Conservation (phyloP, 139 green algal species). For the Coccomyxa sp. region DNA sequence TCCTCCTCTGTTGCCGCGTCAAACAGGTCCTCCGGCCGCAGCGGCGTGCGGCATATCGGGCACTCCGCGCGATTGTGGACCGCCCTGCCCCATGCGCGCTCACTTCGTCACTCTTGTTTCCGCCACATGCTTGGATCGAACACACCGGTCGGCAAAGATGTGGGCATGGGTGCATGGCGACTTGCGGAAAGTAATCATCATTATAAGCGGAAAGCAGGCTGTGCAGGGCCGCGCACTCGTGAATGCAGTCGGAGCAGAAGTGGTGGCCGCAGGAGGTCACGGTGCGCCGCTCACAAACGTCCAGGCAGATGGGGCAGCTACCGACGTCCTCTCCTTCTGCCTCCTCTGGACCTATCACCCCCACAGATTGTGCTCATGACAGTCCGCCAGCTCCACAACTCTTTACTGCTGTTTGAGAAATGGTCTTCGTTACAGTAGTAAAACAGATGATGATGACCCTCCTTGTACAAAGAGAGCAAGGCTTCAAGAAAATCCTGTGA, state of each 20-base stretch:
- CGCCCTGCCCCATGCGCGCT: not conserved
- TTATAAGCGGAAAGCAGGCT: not conserved
- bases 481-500: no score
- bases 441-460: not conserved
- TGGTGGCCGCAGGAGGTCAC: constrained; percentile 57
- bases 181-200: not conserved
- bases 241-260: constrained; percentile 55
- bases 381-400: not conserved
- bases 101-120: not conserved
- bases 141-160: not conserved
- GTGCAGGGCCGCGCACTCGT: constrained; percentile 30
- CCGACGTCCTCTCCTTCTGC: not conserved
- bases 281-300: constrained; percentile 25
- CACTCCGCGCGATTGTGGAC: constrained; percentile 18
- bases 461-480: no score
- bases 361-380: not conserved
- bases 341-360: not conserved
- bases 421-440: not conserved
- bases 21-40: constrained; percentile 32
- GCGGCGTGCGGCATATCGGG: constrained; percentile 42
- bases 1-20: constrained; percentile 42
- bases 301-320: constrained; percentile 59
- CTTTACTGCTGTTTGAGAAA: not conserved
- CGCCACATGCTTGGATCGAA: not conserved
- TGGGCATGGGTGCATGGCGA: not conserved